Base-by-base conservation (phyloP, 176 grass and related monocot genomes). In the Hsuehochloa calcarea region DNA sequence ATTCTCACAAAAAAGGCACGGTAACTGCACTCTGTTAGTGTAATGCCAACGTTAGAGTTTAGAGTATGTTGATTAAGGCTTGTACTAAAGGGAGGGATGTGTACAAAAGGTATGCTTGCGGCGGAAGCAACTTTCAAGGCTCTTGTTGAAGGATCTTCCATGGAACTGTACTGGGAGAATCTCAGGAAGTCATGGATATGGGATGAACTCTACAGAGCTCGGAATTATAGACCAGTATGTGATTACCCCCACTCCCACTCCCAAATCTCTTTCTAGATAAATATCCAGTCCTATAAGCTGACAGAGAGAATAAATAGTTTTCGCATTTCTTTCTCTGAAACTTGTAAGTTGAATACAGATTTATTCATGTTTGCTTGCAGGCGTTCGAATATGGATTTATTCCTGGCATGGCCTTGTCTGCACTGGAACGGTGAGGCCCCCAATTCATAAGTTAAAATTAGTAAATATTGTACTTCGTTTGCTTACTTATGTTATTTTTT, bases 181-280 rank as follows among this genome's bases (percentile, higher is more conserved):
- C 65, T 98, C 81, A 95, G 92, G 77, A 95, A 89, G 68, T 98
- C 96, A 40, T 95, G 96, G 96, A 92, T 98, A 82, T 98, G 91
- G 93, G 93, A 98, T 74, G 96, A 98, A 84, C 93, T 98, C 39
- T 90, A 95, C 54, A 92, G 52, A 90, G 90, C 92, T 84, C 86
- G 96, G 75, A 98, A 98, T 52, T 98, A 95, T 85, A 89, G 96
- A 85, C 93, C 93, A 17, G 96, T 98, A 69, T 89, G 85, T 93
- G n/a, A 23, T 86, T 86, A 68, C 37, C 15, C 54, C 15, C 4
- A 43, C 31, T 2, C 31, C 31, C 31, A 34, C 31, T 2, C 31
- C 31, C 31, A 76, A 56, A 56, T 13, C 22, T 12, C 19, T 39
- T 65, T 85, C 20, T 79, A 68, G 9, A 67, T 61, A 68, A 54